Evolutionary conservation across 371 early-diverging fungal genomes (phyloP).

Genomic region (Mucor velutinosus): DNA sequence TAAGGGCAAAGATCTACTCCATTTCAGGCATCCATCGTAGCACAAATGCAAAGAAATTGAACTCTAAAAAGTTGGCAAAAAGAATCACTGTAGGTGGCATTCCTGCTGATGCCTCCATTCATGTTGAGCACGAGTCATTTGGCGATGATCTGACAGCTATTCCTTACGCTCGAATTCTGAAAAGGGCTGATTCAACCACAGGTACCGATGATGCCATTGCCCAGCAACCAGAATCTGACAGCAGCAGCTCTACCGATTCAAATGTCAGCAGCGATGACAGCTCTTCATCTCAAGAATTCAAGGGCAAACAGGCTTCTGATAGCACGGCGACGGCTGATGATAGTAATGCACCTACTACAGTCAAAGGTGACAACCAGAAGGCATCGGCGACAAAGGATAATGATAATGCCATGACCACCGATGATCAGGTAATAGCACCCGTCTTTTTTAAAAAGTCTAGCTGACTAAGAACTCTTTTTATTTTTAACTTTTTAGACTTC

Average conservation of each 20-base stretch:
- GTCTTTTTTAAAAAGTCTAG: not conserved
- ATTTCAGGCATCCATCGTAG: conserved; percentile 1
- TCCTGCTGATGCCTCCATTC: not conserved
- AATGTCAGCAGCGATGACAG: not conserved
- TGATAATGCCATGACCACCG: not conserved
- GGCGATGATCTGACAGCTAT: not conserved
- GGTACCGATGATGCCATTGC: not conserved
- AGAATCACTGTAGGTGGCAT: not conserved
- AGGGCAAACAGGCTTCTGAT: not conserved
- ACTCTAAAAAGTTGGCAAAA: not conserved
- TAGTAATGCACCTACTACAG: not conserved
- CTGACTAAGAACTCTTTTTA: not conserved
- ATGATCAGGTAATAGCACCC: not conserved
- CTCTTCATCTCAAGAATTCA: not conserved
- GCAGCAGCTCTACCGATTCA: not conserved
- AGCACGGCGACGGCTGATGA: not conserved
- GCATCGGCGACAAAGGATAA: not conserved
- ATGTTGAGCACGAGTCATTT: not conserved
- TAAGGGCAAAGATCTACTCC: not conserved
- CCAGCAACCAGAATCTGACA: not conserved
- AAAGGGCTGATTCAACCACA: not conserved
- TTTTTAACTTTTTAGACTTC: not conserved
- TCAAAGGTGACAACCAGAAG: too few species aligned
- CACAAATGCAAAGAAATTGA: not conserved
- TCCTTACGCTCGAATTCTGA: not conserved